A percentile compares a stretch with the other conserved stretches of the same genome.
Evolutionary conservation across 202 grass and related monocot species (phyloP).

Genomic region (Brachypodium distachyon): DNA sequence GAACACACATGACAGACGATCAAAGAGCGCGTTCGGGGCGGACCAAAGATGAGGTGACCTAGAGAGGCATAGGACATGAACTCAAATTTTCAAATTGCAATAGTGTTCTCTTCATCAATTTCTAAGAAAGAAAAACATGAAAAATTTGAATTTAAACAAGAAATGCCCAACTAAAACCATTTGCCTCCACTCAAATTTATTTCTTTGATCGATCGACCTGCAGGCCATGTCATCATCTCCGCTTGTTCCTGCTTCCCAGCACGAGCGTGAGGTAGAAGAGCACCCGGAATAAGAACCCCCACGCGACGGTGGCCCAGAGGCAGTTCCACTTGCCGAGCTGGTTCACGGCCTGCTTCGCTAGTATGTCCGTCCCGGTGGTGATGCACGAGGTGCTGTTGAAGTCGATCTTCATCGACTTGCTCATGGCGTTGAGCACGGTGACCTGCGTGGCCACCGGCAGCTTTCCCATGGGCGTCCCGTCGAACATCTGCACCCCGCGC

Average conservation of each 20-base stretch:
- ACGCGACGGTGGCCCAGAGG: conserved; percentile 47
- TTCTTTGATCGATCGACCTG: too few species aligned
- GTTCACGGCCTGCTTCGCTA: conserved; percentile 32
- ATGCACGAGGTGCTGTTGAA: conserved; percentile 54
- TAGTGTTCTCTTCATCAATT: too few species aligned
- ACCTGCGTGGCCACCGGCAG: conserved; percentile 35
- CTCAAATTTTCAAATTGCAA: too few species aligned
- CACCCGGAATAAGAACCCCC: conserved; percentile 57
- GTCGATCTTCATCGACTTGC: conserved; percentile 38
- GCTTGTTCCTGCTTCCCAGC: conserved; percentile 51
- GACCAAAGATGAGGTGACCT: too few species aligned
- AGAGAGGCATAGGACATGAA: too few species aligned
- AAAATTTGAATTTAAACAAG: too few species aligned
- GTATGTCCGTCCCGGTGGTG: conserved; percentile 41
- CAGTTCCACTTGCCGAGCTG: conserved; percentile 67
- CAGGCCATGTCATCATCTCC: conserved; percentile 15
- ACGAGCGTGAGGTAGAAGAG: conserved; percentile 59
- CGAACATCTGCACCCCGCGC: conserved; percentile 68
- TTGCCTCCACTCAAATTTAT: too few species aligned
- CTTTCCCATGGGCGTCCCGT: conserved; percentile 46
- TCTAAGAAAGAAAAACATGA: too few species aligned
- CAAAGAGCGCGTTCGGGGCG: too few species aligned
- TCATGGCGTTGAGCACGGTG: conserved; percentile 44
- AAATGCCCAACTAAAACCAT: too few species aligned
- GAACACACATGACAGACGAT: too few species aligned